Evolutionary conservation across 1,139 yeast species (phyloP).

Genomic region (Starmera stellimalicola): DNA sequence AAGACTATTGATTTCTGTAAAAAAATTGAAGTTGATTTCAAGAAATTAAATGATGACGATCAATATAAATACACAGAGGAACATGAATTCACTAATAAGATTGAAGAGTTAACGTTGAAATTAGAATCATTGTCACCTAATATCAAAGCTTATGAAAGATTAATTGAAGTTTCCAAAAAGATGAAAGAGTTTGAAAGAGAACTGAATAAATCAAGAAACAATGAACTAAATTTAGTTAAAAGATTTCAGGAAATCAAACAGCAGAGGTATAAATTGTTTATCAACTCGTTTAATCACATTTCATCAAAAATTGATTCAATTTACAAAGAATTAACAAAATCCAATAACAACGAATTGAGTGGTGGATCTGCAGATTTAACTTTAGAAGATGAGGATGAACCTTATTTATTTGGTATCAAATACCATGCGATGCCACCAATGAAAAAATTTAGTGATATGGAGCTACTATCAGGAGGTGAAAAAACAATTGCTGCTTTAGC

Average conservation of each 20-base stretch:
- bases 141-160: constrained; percentile 68
- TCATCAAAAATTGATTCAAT: constrained; percentile 63
- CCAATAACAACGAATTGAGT: constrained; percentile 45
- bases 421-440: constrained; percentile 97
- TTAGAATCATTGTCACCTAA: constrained; percentile 68
- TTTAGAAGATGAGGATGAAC: constrained; percentile 84
- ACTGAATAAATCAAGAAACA: constrained; percentile 50
- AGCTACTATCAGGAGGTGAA: constrained; percentile 90
- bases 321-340: constrained; percentile 80
- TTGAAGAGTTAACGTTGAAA: constrained; percentile 45
- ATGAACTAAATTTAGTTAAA: constrained; percentile 46
- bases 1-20: constrained; percentile 32
- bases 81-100: constrained; percentile 32
- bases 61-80: constrained; percentile 24
- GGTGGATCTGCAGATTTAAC: constrained; percentile 93
- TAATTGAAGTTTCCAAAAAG: constrained; percentile 57
- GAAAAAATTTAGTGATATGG: constrained; percentile 92
- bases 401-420: constrained; percentile 71
- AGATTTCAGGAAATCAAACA: constrained; percentile 53
- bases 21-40: constrained; percentile 48
- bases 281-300: constrained; percentile 69
- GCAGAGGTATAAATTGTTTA: constrained; percentile 52
- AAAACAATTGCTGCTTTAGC: constrained; percentile 96
- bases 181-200: constrained; percentile 57
- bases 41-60: constrained; percentile 32